phyloP scores from a whole-genome alignment of 176 grass and related monocot species.

The Stipa capillata region DNA sequence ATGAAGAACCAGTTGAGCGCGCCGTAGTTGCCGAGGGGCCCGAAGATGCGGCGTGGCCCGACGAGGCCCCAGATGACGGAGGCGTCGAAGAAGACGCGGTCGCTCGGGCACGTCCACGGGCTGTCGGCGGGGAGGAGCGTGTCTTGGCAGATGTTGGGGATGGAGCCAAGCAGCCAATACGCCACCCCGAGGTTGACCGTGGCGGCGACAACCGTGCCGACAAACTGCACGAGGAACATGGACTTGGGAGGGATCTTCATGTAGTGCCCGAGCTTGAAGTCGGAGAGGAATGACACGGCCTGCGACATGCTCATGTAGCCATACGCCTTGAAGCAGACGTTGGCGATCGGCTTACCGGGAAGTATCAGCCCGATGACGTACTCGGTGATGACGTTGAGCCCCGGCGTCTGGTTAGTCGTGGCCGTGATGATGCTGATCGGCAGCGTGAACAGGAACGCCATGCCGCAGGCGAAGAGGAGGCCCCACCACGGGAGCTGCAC shows the following conservation, averaged over 20 bases:
- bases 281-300: constrained; percentile 67
- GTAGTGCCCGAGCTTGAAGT: constrained; percentile 98
- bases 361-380: constrained; percentile 67
- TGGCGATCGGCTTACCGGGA: constrained; percentile 76
- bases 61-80: constrained; percentile 88
- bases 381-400: constrained; percentile 90
- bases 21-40: constrained; percentile 37
- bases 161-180: constrained; percentile 65
- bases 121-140: constrained; percentile 55
- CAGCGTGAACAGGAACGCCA: constrained; percentile 79
- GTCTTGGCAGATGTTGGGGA: constrained; percentile 44
- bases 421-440: constrained; percentile 82
- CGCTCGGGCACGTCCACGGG: constrained; percentile 67
- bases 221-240: constrained; percentile 82
- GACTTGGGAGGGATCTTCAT: constrained; percentile 98
- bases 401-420: constrained; percentile 91
- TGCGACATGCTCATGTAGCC: constrained; percentile 96
- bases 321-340: constrained; percentile 88
- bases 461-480: constrained; percentile 63
- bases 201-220: constrained; percentile 63
- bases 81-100: constrained; percentile 71
- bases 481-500: constrained; percentile 86
- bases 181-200: constrained; percentile 61
- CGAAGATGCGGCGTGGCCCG: constrained; percentile 52
- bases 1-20: constrained; percentile 81